Percentiles rank a stretch among this genome's conserved stretches.
phyloP scores from a whole-genome alignment of 192 early-diverging fungal genomes.

The Coemansia sp. region DNA sequence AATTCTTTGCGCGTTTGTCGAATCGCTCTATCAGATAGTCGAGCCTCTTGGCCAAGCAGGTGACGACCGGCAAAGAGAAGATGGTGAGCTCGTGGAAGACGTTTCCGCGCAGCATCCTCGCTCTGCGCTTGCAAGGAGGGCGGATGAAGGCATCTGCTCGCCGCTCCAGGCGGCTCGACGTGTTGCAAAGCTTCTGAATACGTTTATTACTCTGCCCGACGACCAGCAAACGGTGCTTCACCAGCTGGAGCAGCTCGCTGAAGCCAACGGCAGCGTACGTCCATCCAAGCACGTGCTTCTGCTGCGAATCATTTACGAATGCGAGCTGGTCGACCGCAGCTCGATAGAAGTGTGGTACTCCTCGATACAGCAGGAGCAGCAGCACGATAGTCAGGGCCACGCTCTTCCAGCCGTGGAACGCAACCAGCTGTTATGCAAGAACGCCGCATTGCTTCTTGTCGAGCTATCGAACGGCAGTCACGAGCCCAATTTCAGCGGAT shows the following conservation, averaged over 20 bases:
- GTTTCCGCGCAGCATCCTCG: slow-evolving; percentile 7
- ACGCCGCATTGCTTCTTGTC: slow-evolving; percentile 29
- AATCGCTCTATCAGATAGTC: slow-evolving; percentile 41
- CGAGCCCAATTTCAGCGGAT: not conserved
- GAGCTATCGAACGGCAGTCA: slow-evolving; percentile 19
- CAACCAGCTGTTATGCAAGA: slow-evolving; percentile 36
- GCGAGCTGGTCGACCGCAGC: slow-evolving; percentile 42
- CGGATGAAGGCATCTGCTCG: slow-evolving; percentile 25
- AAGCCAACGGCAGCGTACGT: slow-evolving; percentile 37
- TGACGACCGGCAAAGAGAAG: not conserved
- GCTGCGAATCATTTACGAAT: slow-evolving; percentile 46
- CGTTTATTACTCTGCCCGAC: slow-evolving; percentile 39
- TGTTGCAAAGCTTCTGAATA: slow-evolving; percentile 39
- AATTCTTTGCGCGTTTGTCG: slow-evolving; percentile 51
- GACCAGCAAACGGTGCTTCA: slow-evolving; percentile 45
- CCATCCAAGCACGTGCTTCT: slow-evolving; percentile 27
- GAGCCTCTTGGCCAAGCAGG: slow-evolving; percentile 16
- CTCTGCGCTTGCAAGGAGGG: slow-evolving; percentile 44
- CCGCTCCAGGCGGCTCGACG: slow-evolving; percentile 32
- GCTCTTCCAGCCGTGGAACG: slow-evolving; percentile 6
- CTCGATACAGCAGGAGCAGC: slow-evolving; percentile 10
- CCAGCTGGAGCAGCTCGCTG: slow-evolving; percentile 46
- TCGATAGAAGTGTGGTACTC: slow-evolving; percentile 41
- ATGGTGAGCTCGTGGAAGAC: not conserved
- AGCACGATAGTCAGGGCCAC: not conserved